Evolutionary conservation across 768 basidiomycete genomes (phyloP), one percentile per base, ranked within the genome.

Genomic region (Brasilioporus rufonigricans): DNA sequence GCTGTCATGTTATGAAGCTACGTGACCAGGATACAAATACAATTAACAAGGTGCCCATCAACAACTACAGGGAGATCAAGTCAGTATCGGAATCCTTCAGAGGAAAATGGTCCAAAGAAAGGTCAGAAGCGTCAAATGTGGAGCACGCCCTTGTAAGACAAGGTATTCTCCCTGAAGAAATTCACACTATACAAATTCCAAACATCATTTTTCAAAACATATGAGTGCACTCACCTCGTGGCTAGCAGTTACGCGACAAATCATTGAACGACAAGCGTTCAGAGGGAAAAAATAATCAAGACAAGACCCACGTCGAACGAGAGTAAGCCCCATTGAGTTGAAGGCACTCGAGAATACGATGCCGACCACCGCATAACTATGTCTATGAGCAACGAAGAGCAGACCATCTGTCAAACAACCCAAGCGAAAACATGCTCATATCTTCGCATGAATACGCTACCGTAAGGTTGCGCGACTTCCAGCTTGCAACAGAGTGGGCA

Each of bases 311-410:
- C 77, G 84, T 80, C 84, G 82, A 76, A 75, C 70, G 80, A 89
- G 86, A 90, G 87, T 89, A 86, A 91, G 89, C 89, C 89, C 89
- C 89, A 89, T 91, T 91, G 83, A 79, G 89, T 89, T 88, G 78
- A 83, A 73, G 78, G 79, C 75, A 29, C 31, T 58, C 48, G 62
- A 56, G 55, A 59, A n/a, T n/a, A 10, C 40, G 62, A 67, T 55
- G 70, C 75, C 78, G 58, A 80, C 84, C 83, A 90, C 84, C 89
- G 89, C 82, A 91, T 91, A 81, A 88, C 89, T 91, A 69, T 90
- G 74, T 78, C 84, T 85, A 91, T 87, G 89, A 91, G 88, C 79
- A 91, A 89, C 82, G 65, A 71, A 56, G 60, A 73, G 78, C 77
- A 69, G 70, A 60, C 64, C 68, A 66, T 70, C 74, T 58, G 57